Evolutionary conservation across 768 basidiomycete species (phyloP).

Genomic region (Dioszegia hungarica): DNA sequence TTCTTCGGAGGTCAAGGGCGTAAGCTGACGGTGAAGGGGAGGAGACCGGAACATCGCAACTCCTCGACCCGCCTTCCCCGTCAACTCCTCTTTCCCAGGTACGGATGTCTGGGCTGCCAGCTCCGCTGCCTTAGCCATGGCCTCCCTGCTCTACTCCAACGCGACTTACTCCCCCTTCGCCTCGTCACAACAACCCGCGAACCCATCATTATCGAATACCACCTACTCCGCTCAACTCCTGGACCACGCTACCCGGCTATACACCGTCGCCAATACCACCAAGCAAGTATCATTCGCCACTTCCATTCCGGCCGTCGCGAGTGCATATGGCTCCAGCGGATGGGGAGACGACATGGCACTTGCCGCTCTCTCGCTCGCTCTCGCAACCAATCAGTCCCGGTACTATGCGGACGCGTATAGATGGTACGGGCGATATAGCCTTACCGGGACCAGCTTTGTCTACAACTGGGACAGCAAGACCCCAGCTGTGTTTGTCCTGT

Average conservation of each 20-base stretch:
- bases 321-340: constrained; percentile 61
- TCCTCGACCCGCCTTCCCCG: constrained; percentile 69
- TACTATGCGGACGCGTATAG: constrained; percentile 62
- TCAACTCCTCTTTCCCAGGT: constrained; percentile 72
- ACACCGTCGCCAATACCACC: constrained; percentile 68
- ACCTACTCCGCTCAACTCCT: constrained; percentile 68
- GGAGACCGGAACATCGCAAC: constrained; percentile 66
- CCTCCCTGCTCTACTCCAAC: constrained; percentile 71
- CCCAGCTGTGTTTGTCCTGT: constrained; percentile 69
- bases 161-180: constrained; percentile 55
- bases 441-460: constrained; percentile 57
- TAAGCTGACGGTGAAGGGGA: constrained; percentile 19
- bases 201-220: constrained; percentile 66
- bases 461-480: constrained; percentile 89
- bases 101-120: constrained; percentile 83
- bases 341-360: constrained; percentile 52
- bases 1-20: no score
- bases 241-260: constrained; percentile 69
- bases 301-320: constrained; percentile 61
- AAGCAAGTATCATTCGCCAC: constrained; percentile 43
- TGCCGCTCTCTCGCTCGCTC: constrained; percentile 70
- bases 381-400: constrained; percentile 61
- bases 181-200: constrained; percentile 50
- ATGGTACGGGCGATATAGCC: constrained; percentile 59
- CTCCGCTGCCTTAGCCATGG: constrained; percentile 81